Base-by-base conservation (phyloP, 805 yeast species). In the Metschnikowia shivogae region DNA sequence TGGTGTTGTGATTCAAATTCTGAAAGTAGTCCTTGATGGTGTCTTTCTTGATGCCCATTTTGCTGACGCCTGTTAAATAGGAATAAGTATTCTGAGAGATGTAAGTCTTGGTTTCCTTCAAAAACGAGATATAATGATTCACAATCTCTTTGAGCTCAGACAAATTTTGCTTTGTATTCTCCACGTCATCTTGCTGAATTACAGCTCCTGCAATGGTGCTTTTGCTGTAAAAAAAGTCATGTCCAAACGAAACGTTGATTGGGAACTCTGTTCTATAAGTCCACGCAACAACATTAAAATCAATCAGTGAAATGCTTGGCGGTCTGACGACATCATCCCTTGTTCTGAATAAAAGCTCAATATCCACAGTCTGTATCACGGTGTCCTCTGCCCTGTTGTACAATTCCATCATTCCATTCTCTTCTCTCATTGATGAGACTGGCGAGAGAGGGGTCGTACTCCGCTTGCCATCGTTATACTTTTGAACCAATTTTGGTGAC, bases 221-320 rank as follows among this genome's bases (percentile, higher is more conserved):
- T 34, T 58, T 58, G 20, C 65, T 56, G 46, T 72, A 70, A 52
- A 70, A 68, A 50, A 72, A 71, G 45, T 72, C 76, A 44, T 68
- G 70, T 9, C 65, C 69, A 17, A 72, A 48, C 24, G 62, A 59
- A 38, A 67, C 54, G 5, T 74, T 75, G 27, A 72, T 52, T 3
- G 76, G 74, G 44, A 63, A 70, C 20, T 68, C 73, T 4, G 74
- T 59, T 34, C 59, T 55, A 51, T 64, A 69, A 1, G 75, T 54
- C 76, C 76, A 71, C 12, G 68, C 60, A 2, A 71, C 67, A 6
- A 71, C 53, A 45, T 67, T 70, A 17, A 59, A 46, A 11, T 70
- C 76, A 12, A 72, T 56, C 46, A 47, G 55, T 13, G 60, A 52
- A 13, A 72, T 65, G 8, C 46, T 52, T 1, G 76, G 76, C 0